Conservation (phyloP, 257 asterid species). For the Solanum peruvianum region DNA sequence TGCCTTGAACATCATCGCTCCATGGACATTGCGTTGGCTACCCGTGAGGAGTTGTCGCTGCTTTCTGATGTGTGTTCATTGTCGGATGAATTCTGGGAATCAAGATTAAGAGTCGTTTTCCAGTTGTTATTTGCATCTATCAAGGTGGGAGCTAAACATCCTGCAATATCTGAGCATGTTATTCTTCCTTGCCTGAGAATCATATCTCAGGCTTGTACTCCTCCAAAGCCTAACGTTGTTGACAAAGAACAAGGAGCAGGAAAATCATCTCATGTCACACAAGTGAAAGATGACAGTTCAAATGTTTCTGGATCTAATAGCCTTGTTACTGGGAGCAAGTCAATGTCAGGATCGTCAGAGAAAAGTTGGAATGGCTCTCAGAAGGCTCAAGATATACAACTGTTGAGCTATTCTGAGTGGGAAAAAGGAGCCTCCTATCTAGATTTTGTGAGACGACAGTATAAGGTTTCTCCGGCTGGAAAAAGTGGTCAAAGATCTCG, state of each 20-base stretch:
- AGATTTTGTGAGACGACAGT: constrained; percentile 97
- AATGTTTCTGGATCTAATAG: constrained; percentile 49
- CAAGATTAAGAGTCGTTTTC: constrained; percentile 84
- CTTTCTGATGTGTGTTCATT: constrained; percentile 90
- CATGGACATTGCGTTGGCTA: constrained; percentile 87
- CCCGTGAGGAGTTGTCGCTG: constrained; percentile 88
- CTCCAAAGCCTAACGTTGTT: constrained; percentile 81
- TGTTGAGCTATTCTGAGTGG: constrained; percentile 95
- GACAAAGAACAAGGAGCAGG: constrained; percentile 71
- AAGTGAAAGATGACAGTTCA: constrained; percentile 47
- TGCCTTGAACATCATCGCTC: constrained; percentile 99
- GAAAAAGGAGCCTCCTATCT: constrained; percentile 96
- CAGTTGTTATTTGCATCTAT: constrained; percentile 88
- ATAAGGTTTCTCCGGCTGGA: constrained; percentile 70
- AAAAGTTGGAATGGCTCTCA: constrained; percentile 75
- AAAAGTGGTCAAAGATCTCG: constrained; percentile 78
- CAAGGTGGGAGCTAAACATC: constrained; percentile 95
- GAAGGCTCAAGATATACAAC: constrained; percentile 70
- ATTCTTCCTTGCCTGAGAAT: constrained; percentile 94
- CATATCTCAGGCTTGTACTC: constrained; percentile 89
- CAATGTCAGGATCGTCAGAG: constrained; percentile 39
- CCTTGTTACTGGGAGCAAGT: constrained; percentile 35
- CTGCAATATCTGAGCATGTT: constrained; percentile 96
- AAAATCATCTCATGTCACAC: constrained; percentile 47
- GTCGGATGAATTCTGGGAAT: constrained; percentile 98